Evolutionary conservation across 2,329 filamentous ascomycete species (phyloP).

Genomic region (Paraconiothyrium sp.): DNA sequence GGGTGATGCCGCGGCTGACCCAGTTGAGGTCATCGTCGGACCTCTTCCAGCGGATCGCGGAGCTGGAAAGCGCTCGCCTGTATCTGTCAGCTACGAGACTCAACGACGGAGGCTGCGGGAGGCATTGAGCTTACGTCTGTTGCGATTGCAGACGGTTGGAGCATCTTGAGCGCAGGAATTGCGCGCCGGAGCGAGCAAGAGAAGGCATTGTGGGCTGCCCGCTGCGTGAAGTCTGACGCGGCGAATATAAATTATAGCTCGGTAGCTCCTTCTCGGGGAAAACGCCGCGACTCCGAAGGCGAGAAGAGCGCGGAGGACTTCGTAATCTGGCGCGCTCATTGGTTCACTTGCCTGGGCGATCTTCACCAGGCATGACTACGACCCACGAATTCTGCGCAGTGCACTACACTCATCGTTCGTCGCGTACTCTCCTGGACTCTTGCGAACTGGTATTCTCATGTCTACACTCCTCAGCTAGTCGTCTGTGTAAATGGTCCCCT

Average conservation of each 20-base stretch:
- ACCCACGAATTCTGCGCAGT: not conserved
- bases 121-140: slow-evolving; percentile 37
- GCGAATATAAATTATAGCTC: slow-evolving; percentile 24
- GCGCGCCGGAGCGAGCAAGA: slow-evolving; percentile 47
- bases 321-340: slow-evolving; percentile 1
- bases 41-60: slow-evolving; percentile 39
- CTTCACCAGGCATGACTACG: not conserved
- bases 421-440: not conserved
- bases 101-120: not conserved
- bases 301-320: slow-evolving; percentile 19
- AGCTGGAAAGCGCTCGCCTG: slow-evolving; percentile 49
- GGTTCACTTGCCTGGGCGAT: not conserved
- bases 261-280: slow-evolving; percentile 5
- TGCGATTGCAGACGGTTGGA: slow-evolving; percentile 44
- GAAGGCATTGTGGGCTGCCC: slow-evolving; percentile 41
- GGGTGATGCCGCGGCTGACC: slow-evolving; percentile 84
- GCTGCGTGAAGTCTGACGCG: slow-evolving; percentile 23
- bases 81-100: slow-evolving; percentile 26
- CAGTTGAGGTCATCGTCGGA: slow-evolving; percentile 69
- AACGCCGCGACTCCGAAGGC: slow-evolving; percentile 27
- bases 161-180: slow-evolving; percentile 43
- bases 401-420: not conserved
- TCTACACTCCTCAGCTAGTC: too few relatives aligned
- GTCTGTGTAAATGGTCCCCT: not conserved
- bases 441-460: not conserved